Evolutionary conservation across 2,329 filamentous ascomycete genomes (phyloP), one percentile per base, ranked within the genome.

Genomic region (Fusarium sp.): DNA sequence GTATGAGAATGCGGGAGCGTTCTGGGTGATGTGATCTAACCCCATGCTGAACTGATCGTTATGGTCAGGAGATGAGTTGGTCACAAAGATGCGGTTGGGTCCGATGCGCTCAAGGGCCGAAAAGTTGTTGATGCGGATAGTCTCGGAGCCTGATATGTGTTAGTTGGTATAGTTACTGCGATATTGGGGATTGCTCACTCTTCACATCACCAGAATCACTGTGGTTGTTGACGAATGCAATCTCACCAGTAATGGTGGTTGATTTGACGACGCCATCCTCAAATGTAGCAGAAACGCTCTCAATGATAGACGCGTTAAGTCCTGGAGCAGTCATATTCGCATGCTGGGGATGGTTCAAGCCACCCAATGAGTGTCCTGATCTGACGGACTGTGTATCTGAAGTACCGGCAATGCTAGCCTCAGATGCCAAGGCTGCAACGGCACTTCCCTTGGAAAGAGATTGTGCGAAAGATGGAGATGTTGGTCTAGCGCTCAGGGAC

Each of bases 381-480:
- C 95, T 92, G 68, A 98, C 92, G 2, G 96, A 98, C 62, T 95
- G 94, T 7, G 93, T 95, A 80, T 99, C 96, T 3, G 95, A 97
- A 22, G 86, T 85, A 30, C 83, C 87, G 4, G 86, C 83, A 36
- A 87, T 79, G 84, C 89, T 86, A 58, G 88, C 84, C 79, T 93
- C 91, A 22, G 94, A 90, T 13, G 91, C 86, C 45, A 92, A 83
- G 7, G 87, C 84, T 42, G 86, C 84, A 44, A 89, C 80, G 7
- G 88, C 85, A 9, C 87, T 84, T 20, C 69, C 57, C 55, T 75
- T 78, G 35, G 77, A 77, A 5, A 71, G 48, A 4, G 79, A 77
- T 3, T 61, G 54, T 16, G 77, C 70, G 3, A 78, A 47, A 9
- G 69, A 65, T 28, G 77, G 77, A 13, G 77, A 77, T 12, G 60